phyloP scores from a whole-genome alignment of 2,329 filamentous ascomycete species.

The Arthrinium phaeospermum region DNA sequence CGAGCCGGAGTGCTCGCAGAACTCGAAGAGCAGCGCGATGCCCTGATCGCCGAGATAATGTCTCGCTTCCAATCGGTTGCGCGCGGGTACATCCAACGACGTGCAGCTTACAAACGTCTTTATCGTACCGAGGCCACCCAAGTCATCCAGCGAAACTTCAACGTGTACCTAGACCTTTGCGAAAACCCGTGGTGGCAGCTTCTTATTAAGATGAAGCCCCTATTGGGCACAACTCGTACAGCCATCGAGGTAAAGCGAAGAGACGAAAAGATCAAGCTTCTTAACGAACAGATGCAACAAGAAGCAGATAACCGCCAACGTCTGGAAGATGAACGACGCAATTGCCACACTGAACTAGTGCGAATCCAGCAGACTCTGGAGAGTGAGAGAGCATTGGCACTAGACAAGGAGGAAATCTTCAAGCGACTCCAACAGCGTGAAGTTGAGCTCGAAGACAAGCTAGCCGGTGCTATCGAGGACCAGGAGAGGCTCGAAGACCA shows the following conservation, averaged over 20 bases:
- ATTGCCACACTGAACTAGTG: constrained; percentile 84
- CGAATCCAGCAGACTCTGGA: constrained; percentile 93
- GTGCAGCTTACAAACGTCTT: constrained; percentile 88
- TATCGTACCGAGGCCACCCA: constrained; percentile 94
- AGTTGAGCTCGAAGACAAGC: constrained; percentile 88
- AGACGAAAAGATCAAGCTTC: constrained; percentile 88
- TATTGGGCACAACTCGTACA: constrained; percentile 89
- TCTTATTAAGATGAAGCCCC: constrained; percentile 91
- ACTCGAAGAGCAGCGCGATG: constrained; percentile 92
- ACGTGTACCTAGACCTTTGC: constrained; percentile 87
- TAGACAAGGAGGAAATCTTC: constrained; percentile 99
- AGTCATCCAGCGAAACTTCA: constrained; percentile 94
- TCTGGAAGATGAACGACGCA: constrained; percentile 88
- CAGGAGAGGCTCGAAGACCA: constrained; percentile 95
- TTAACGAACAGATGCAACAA: constrained; percentile 82
- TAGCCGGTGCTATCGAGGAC: constrained; percentile 89
- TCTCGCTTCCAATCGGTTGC: constrained; percentile 90
- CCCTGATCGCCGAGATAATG: constrained; percentile 93
- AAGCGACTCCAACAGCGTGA: constrained; percentile 94
- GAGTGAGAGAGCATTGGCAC: constrained; percentile 90
- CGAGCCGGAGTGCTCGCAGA: constrained; percentile 94
- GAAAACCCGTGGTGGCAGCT: constrained; percentile 98
- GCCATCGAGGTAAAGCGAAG: constrained; percentile 93
- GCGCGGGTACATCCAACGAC: constrained; percentile 85
- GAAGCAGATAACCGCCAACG: constrained; percentile 77